A percentile compares a stretch with the other conserved stretches of the same genome.
Evolutionary conservation across 208 protist species (phyloP).

Genomic region (Leishmania arabica): DNA sequence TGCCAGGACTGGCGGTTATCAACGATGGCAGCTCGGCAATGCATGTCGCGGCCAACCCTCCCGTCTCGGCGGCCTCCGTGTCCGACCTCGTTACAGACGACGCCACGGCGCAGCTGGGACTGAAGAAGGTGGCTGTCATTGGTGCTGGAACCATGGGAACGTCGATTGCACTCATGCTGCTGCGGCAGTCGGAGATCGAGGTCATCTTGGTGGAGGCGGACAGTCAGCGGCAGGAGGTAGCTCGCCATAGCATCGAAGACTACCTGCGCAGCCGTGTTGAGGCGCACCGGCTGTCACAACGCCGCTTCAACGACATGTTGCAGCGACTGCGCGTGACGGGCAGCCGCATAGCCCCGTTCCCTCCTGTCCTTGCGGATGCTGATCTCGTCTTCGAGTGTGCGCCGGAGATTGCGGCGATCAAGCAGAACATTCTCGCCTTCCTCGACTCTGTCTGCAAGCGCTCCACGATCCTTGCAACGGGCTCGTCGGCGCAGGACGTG

Average conservation of each 20-base stretch:
- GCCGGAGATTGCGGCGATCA: conserved; percentile 60
- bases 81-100: not conserved
- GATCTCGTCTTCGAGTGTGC: conserved; percentile 83
- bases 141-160: conserved; percentile 83
- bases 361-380: conserved; percentile 37
- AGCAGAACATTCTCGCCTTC: conserved; percentile 71
- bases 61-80: not conserved
- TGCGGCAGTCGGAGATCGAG: conserved; percentile 50
- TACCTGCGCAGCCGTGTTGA: conserved; percentile 39
- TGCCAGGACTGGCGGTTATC: not conserved
- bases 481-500: conserved; percentile 65
- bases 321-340: conserved; percentile 37
- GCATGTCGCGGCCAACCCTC: not conserved
- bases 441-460: conserved; percentile 71
- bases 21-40: not conserved
- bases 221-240: conserved; percentile 22
- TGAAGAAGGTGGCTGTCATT: conserved; percentile 67
- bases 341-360: conserved; percentile 34
- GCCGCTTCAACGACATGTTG: conserved; percentile 36
- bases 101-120: not conserved
- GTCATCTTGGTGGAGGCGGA: conserved; percentile 83
- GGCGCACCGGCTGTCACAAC: conserved; percentile 31
- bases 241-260: conserved; percentile 26
- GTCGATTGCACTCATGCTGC: conserved; percentile 71
- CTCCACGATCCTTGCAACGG: conserved; percentile 71